A percentile compares a stretch with the other conserved stretches of the same genome.
Conservation (phyloP, 139 green algal species). For the Diplosphaera chodatii region DNA sequence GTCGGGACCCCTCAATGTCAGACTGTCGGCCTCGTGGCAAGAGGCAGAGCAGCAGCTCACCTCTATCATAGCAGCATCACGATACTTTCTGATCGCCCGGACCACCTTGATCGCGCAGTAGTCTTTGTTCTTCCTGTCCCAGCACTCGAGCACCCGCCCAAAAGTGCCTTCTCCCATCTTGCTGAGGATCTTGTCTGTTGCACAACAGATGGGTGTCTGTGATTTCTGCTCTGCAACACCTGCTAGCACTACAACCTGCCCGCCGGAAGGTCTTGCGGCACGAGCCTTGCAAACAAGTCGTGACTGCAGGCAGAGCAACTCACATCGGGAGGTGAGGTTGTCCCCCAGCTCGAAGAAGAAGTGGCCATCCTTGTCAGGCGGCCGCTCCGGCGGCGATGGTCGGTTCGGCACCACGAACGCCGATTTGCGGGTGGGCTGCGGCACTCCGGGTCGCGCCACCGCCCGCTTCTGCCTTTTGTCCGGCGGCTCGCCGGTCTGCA, state of each 20-base stretch:
- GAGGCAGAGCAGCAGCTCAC: conserved; percentile 20
- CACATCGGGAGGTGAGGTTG: conserved; percentile 77
- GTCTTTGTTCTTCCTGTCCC: conserved; percentile 78
- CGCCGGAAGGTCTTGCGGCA: too few relatives aligned
- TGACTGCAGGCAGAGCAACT: too few relatives aligned
- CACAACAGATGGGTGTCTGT: too few relatives aligned
- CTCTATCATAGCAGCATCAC: conserved; percentile 97
- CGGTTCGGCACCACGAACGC: conserved; percentile 42
- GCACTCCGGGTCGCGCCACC: conserved; percentile 38
- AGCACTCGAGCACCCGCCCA: conserved; percentile 96
- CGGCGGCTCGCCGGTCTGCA: not conserved
- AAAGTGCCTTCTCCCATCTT: conserved; percentile 94
- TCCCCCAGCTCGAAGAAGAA: conserved; percentile 76
- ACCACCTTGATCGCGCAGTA: conserved; percentile 85
- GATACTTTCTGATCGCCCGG: conserved; percentile 48
- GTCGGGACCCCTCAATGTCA: too few relatives aligned
- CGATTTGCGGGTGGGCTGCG: conserved; percentile 26
- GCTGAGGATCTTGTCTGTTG: conserved; percentile 87
- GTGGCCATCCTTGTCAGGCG: conserved; percentile 62
- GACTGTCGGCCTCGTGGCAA: not conserved
- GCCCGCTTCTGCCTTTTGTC: conserved; percentile 5
- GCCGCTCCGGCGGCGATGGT: conserved; percentile 38
- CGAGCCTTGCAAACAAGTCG: too few relatives aligned
- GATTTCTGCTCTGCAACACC: too few relatives aligned
- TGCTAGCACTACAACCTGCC: too few relatives aligned